Base-by-base conservation (phyloP, 83 land plant genomes). In the Diphasiastrum complanatum region DNA sequence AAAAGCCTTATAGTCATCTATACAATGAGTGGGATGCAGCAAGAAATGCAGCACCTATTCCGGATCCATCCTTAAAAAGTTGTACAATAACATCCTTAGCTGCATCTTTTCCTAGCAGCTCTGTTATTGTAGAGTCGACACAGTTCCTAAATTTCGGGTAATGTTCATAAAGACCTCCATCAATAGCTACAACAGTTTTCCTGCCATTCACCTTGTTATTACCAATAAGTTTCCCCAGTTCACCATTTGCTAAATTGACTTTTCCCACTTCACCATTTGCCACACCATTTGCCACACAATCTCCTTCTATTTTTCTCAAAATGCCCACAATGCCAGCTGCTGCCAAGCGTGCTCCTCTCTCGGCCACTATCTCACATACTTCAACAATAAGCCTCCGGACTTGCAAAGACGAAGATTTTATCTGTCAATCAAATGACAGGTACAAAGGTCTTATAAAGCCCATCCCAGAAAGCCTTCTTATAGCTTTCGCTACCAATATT, bases 321-420 rank as follows among this genome's bases (percentile, higher is more conserved):
- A 93, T 82, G 12, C 92, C 99, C 3, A 81, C 83, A 50, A 93
- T 86, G 28, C 96, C 98, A 22, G 89, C 96, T 14, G 89, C 98
- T 22, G 84, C 96, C 28, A 89, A 48, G 35, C 92, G 51, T 20
- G 91, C 99, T 20, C 89, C 99, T 19, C 99, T 81, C 26, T 73
- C 63, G 4, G 83, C 83, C 16, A 89, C 78, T 23, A 86, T 73
- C 43, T 83, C 83, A 52, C 88, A 85, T 26, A 85, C 78, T 27
- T 75, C 82, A 16, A 89, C 81, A 2, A 89, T 68, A 20, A 89
- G 73, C 70, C 52, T 80, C 27, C 93, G 50, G 8, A 70, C 77
- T 49, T 84, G 78, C 36, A 89, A 60, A 37, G 99, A 68, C 20
- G 73, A 61, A 19, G 77, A 73, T 12, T 79, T 35, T 24, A 91